Conservation (phyloP, 768 basidiomycete genomes). For the Thelephora aurantiotincta region DNA sequence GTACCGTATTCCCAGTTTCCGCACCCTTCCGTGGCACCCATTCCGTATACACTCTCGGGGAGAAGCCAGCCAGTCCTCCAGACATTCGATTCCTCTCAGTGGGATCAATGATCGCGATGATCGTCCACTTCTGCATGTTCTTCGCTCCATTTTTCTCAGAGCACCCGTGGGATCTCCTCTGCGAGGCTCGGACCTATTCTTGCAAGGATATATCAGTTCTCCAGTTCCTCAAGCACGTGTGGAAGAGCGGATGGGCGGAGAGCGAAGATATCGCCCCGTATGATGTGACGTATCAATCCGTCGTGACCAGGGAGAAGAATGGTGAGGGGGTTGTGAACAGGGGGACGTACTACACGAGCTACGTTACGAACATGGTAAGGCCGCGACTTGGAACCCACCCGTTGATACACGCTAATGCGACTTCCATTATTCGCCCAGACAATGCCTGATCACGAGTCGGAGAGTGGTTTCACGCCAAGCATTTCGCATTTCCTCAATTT, state of each 20-base stretch:
- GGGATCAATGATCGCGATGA: conserved; percentile 23
- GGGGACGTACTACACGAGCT: conserved; percentile 29
- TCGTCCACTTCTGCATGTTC: conserved; percentile 28
- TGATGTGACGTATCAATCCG: conserved; percentile 32
- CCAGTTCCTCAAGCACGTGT: conserved; percentile 23
- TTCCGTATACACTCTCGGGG: conserved; percentile 30
- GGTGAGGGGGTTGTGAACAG: conserved; percentile 23
- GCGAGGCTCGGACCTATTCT: conserved; percentile 27
- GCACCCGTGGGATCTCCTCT: conserved; percentile 24
- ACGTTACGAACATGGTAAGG: conserved; percentile 24
- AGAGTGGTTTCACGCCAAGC: too few species aligned
- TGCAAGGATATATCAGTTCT: conserved; percentile 22
- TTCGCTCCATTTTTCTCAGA: conserved; percentile 26
- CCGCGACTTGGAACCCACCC: background rate
- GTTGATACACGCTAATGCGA: background rate
- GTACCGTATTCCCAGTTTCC: conserved; percentile 20
- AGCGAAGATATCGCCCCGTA: conserved; percentile 30
- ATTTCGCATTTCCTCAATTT: conserved; percentile 1
- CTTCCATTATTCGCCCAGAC: background rate
- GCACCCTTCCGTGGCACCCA: conserved; percentile 35
- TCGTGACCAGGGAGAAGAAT: conserved; percentile 24
- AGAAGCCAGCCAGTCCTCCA: conserved; percentile 25
- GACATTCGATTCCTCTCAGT: conserved; percentile 25
- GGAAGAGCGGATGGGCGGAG: conserved; percentile 35
- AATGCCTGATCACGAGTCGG: too few species aligned